Evolutionary conservation across 768 basidiomycete species (phyloP).

Genomic region (Saitozyma podzolica): DNA sequence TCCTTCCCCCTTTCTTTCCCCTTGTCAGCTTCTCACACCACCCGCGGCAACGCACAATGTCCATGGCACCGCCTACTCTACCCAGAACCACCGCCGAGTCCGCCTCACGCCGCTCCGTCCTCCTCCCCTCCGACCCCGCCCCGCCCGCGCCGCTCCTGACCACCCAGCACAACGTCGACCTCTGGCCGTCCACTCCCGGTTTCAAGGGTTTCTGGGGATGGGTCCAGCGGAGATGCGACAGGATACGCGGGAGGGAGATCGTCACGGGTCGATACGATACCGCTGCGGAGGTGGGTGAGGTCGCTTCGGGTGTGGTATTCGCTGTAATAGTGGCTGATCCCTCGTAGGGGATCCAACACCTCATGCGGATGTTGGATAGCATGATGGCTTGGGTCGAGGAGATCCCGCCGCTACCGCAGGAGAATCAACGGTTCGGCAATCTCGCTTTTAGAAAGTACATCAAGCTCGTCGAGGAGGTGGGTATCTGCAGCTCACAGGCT

Average conservation of each 20-base stretch:
- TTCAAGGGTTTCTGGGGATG: slow-evolving; percentile 75
- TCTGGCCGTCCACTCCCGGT: slow-evolving; percentile 71
- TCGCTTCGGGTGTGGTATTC: not conserved
- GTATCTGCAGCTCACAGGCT: slow-evolving; percentile 12
- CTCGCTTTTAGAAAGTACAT: slow-evolving; percentile 87
- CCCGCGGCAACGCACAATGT: too few relatives aligned
- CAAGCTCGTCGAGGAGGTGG: slow-evolving; percentile 70
- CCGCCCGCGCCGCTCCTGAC: slow-evolving; percentile 28
- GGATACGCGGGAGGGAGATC: slow-evolving; percentile 68
- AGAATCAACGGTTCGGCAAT: slow-evolving; percentile 87
- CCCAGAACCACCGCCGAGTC: too few relatives aligned
- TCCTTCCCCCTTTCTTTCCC: too few relatives aligned
- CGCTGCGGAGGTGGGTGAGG: too few relatives aligned
- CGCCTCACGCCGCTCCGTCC: not conserved
- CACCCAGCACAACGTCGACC: slow-evolving; percentile 59
- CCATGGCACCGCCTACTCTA: too few relatives aligned
- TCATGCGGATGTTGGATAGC: slow-evolving; percentile 64
- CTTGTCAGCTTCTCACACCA: too few relatives aligned
- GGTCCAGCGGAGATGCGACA: slow-evolving; percentile 71
- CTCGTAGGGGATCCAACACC: slow-evolving; percentile 49
- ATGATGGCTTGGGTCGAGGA: slow-evolving; percentile 75
- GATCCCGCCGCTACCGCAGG: slow-evolving; percentile 66
- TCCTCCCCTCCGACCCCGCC: slow-evolving; percentile 19
- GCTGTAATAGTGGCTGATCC: slow-evolving; percentile 3
- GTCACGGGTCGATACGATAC: too few relatives aligned